These are phyloP conservation scores for Penicillium macrosclerotiorum DNA, from an alignment of 495 filamentous ascomycete genomes.

Conservation along the genomic window DNA sequence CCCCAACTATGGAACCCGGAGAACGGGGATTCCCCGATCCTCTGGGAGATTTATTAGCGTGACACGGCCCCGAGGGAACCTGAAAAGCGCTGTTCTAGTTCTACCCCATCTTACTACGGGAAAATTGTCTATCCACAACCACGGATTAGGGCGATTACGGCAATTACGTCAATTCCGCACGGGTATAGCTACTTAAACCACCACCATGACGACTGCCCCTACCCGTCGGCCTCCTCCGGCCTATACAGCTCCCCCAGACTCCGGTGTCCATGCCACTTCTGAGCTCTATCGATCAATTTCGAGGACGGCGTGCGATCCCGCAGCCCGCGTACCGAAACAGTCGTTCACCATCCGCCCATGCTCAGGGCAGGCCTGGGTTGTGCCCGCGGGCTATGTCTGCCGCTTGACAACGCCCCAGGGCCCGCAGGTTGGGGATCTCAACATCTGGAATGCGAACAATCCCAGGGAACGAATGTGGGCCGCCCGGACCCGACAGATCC, in stretches of 20 bases:
- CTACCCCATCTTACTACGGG: too few species aligned
- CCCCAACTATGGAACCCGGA: slow-evolving; percentile 5
- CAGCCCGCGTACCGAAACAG: slow-evolving; percentile 31
- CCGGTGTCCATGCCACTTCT: slow-evolving; percentile 36
- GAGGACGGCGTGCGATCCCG: slow-evolving; percentile 29
- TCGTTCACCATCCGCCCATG: slow-evolving; percentile 46
- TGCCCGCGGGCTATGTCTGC: slow-evolving; percentile 60
- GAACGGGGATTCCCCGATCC: slow-evolving; percentile 4
- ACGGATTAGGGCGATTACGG: too few species aligned
- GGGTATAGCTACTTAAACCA: not conserved
- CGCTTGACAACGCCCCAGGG: slow-evolving; percentile 71
- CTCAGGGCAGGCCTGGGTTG: slow-evolving; percentile 63
- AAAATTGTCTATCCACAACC: too few species aligned
- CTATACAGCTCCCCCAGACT: slow-evolving; percentile 38
- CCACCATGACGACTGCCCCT: slow-evolving; percentile 26
- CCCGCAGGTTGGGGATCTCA: slow-evolving; percentile 78
- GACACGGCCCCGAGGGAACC: too few species aligned
- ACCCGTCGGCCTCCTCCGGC: slow-evolving; percentile 44
- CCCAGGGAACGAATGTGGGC: slow-evolving; percentile 81
- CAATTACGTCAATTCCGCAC: too few species aligned
- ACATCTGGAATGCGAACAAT: slow-evolving; percentile 74
- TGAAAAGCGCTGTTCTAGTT: too few species aligned
- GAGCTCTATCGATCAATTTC: slow-evolving; percentile 41
- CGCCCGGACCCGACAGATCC: slow-evolving; percentile 70
- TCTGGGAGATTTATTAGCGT: too few species aligned